A percentile compares a stretch with the other conserved stretches of the same genome.
These are phyloP conservation scores for Salix udensis DNA, from an alignment of 345 rosid species.

Conservation along the genomic window DNA sequence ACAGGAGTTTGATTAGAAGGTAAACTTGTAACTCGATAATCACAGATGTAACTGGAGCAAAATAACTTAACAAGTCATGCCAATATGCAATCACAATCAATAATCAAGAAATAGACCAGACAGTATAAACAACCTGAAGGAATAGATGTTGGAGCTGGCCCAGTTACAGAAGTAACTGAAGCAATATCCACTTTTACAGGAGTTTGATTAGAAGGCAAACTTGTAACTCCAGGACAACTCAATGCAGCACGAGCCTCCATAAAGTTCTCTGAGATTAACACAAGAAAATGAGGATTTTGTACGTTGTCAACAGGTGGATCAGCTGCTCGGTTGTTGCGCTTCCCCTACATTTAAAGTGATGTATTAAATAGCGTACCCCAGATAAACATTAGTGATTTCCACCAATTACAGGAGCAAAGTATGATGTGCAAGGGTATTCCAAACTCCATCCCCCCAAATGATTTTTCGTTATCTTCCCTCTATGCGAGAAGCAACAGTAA, in stretches of 20 bases:
- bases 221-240: conserved; percentile 62
- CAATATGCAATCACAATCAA: conserved; percentile 11
- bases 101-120: neutral
- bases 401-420: neutral
- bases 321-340: conserved; percentile 53
- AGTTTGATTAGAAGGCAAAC: conserved; percentile 62
- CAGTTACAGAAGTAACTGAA: conserved; percentile 60
- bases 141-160: conserved; percentile 55
- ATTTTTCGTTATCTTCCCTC: neutral
- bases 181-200: conserved; percentile 79
- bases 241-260: conserved; percentile 89
- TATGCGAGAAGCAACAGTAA: neutral
- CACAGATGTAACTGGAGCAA: neutral
- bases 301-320: conserved; percentile 66
- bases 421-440: neutral
- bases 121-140: conserved; percentile 50
- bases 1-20: conserved; percentile 67
- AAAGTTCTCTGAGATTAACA: conserved; percentile 81
- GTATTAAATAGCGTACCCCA: conserved; percentile 16
- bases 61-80: conserved; percentile 7
- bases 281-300: conserved; percentile 74
- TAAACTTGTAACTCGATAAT: conserved; percentile 44
- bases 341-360: conserved; percentile 55
- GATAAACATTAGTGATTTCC: conserved; percentile 1
- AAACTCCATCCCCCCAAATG: neutral